Evolutionary conservation across 1,139 yeast species (phyloP).

Genomic region (Nakaseomyces kungkrabaensis): DNA sequence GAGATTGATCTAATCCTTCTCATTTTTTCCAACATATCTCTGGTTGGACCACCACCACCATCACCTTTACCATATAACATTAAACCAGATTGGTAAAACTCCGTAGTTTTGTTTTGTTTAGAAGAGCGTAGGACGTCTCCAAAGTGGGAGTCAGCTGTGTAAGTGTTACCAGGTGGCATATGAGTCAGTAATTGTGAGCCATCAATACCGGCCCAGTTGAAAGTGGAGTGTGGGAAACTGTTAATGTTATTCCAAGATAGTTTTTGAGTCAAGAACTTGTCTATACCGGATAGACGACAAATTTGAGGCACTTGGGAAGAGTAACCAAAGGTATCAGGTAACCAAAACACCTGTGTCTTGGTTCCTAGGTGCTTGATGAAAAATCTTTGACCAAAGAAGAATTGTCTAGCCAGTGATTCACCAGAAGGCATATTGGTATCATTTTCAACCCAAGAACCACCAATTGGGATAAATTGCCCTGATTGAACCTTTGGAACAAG

Average conservation of each 20-base stretch:
- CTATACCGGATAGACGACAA: slow-evolving; percentile 75
- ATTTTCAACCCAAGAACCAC: slow-evolving; percentile 97
- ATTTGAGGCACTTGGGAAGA: slow-evolving; percentile 92
- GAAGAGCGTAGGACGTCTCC: slow-evolving; percentile 83
- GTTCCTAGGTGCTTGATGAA: slow-evolving; percentile 69
- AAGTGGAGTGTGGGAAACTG: slow-evolving; percentile 77
- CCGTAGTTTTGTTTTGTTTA: slow-evolving; percentile 70
- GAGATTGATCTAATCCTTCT: slow-evolving; percentile 84
- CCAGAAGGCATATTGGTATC: slow-evolving; percentile 93
- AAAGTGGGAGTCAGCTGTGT: slow-evolving; percentile 84
- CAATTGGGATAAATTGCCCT: slow-evolving; percentile 78
- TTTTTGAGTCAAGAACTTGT: slow-evolving; percentile 82
- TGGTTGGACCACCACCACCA: slow-evolving; percentile 97
- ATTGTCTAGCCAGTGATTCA: slow-evolving; percentile 82
- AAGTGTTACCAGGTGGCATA: slow-evolving; percentile 96
- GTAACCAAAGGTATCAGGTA: slow-evolving; percentile 96
- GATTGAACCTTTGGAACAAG: slow-evolving; percentile 52
- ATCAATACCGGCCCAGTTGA: slow-evolving; percentile 92
- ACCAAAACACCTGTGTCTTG: slow-evolving; percentile 73
- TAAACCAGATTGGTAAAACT: slow-evolving; percentile 71
- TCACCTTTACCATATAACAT: slow-evolving; percentile 89
- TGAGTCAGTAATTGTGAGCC: slow-evolving; percentile 89
- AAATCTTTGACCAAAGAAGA: slow-evolving; percentile 81
- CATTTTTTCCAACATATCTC: slow-evolving; percentile 84
- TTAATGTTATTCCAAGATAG: slow-evolving; percentile 94